Base-by-base conservation (phyloP, 352 stramenopile species). In the Detonula confervacea region DNA sequence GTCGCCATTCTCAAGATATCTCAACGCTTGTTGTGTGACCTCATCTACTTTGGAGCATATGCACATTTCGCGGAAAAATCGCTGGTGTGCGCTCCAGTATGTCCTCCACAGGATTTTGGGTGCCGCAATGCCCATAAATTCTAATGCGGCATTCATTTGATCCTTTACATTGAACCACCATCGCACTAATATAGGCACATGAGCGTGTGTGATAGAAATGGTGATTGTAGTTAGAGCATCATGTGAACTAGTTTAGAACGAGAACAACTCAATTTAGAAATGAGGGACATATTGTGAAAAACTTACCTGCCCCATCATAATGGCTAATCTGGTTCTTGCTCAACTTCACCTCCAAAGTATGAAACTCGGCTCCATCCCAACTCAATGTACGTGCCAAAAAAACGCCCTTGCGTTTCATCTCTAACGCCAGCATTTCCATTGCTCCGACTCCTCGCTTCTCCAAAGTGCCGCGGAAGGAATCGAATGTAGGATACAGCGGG, bases 361-460 rank as follows among this genome's bases (percentile, higher is more conserved):
- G 54, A 64, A 95, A 95, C 27, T 84, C 72, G n/a, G 87, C 87
- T 16, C 81, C 81, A 30, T 89, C 59, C 85, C 82, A 95, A 54
- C 80, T 88, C 4, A 95, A 75, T 7, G 87, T 92, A 11, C 90
- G 68, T 46, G 81, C 86, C 24, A 95, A 56, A 37, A 93, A 90
- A 9, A 71, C 62, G 44, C 91, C 91, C 35, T 70, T 76, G 18
- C 80, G 65, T 79, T 96, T 96, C 65, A 95, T 86, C 75, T 95
- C 87, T 29, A 96, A 84, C 24, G 91, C 87, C 4, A 95, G 79
- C 73, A 96, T 89, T 73, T 96, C 92, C 75, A 96, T 83, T 8
- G 87, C 87, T 12, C 90, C 90, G 25, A 95, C 83, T 27, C 91
- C 91, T 27, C 89, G 66, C 65, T 92, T 87, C 24, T 91, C 80